Evolutionary conservation across 2,329 filamentous ascomycete species (phyloP), one percentile per base, ranked within the genome.

Genomic region (Talaromyces sp.): DNA sequence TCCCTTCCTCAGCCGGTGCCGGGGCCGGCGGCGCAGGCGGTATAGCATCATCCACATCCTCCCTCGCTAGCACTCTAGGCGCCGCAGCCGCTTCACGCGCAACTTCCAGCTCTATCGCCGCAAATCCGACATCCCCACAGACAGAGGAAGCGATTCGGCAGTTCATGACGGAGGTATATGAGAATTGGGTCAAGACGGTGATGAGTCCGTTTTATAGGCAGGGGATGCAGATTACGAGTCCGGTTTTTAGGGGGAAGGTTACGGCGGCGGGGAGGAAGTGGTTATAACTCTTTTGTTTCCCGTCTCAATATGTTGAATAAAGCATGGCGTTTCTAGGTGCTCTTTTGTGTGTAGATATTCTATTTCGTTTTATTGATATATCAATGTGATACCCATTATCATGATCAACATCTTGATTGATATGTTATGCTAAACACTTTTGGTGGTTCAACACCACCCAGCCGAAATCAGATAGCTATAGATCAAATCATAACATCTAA

Each of bases 161-260:
- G 79, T 99, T 98, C 81, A 97, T 99, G 81, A 85, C 86, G 17
- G 95, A 99, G 76, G 91, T 97, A 13, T 98, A 97, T 80, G 95
- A 99, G 80, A 92, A 89, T 71, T 99, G 94, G 89, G 87, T 97
- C 69, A 99, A 99, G 84, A 91, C 93, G 13, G 88, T 93, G 65
- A 98, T 99, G 95, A 98, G 88, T 75, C 95, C 95, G 0, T 99
- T 99, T 77, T 98, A 97, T 81, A 85, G 86, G 63, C 87, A 90
- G 64, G 94, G 96, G 69, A 91, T 91, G 84, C 89, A 91, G 71
- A 89, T 99, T 61, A 88, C 85, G 74, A 98, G 93, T 78, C 91
- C 92, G 0, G 86, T 97, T 1, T 99, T 99, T 77, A 85, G 91
- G 70, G 83, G 86, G 64, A 87, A 91, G 73, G 93, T 99, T 22